Base-by-base conservation (phyloP, 305 asterid genomes). In the Solanum hybrid region DNA sequence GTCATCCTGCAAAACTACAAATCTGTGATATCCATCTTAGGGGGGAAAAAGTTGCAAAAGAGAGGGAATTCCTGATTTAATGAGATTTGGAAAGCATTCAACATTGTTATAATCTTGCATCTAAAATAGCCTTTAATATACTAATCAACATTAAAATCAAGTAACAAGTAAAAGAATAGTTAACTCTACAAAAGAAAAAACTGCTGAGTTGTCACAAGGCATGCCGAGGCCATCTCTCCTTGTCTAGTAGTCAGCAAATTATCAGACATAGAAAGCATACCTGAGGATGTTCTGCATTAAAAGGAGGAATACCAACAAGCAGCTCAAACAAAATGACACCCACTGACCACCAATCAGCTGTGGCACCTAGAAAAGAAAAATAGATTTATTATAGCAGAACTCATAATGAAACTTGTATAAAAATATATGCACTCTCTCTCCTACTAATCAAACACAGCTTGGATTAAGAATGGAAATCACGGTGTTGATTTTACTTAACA, bases 321-420 rank as follows among this genome's bases (percentile, higher is more conserved):
- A 98, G 94, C 91, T 98, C 99, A 86, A 93, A 98, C 89, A 98
- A 96, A 93, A 98, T 95, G 87, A 98, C 96, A 69, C 99, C 99
- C 89, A 95, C 98, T 80, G 99, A 98, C 99, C 99, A 98, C 99
- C 99, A 98, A 94, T 98, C 99, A 72, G 99, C 99, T 90, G 99
- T 95, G 88, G 94, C 95, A 56, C 97, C 99, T 96, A 89, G 77
- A 93, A 88, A 88, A 93, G 88, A 88, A 86, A 80, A 88, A 86
- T 34, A 85, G 77, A 85, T n/a, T 85, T 85, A 60, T 32, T n/a
- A 56, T 85, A 34, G 88, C 2, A 56, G 88, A 85, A 85, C 17
- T 56, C 88, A 85, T 35, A 60, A 56, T 34, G 51, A 60, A 85
- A 56, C 88, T 56, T 85, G 77, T 64, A 85, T 22, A 60, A 32